Evolutionary conservation across 306 rosid genomes (phyloP), one percentile per base, ranked within the genome.

Genomic region (Quercus rubra): DNA sequence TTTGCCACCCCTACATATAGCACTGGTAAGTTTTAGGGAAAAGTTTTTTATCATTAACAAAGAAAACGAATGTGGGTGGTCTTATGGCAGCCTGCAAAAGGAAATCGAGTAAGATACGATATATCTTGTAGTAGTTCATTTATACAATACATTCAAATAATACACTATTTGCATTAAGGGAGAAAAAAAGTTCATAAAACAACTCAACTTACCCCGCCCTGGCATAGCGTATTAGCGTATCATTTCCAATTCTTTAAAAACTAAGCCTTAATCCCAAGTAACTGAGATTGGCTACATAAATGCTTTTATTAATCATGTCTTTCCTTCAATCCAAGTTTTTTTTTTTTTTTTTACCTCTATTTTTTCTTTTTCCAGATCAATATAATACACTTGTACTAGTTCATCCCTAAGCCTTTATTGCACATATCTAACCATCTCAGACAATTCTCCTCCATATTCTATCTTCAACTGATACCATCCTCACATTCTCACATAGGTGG

Each of bases 1-100:
- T 23, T 23, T 23, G 23, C 23, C 23, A 23, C 23, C 23, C 23
- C 23, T 23, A 23, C 97, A 95, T 92, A 82, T 84, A 95, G 62
- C 94, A 91, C 57, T 94, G 90, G 78, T 90, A 95, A 23, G 97
- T 91, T 80, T 92, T 94, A 3, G 99, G 86, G 78, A 95, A 95
- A 82, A 95, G 97, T 75, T 92, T 92, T 69, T 94, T 89, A 87
- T 95, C 99, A 80, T 95, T 92, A 58, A 95, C 98, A 80, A 95
- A 95, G 89, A 92, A 92, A 74, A 95, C 94, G 83, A 95, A 92
- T 52, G 99, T 92, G 27, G 98, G 99, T 15, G 99, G 98, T 84
- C 99, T 86, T 86, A 92, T 89, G 69, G 99, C 98, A 83, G 99
- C 99, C 99, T 95, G 94, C 75, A 82, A 77, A 70, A 72, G 73